Conservation (phyloP, 2,329 filamentous ascomycete genomes). For the Venturia pyrina region DNA sequence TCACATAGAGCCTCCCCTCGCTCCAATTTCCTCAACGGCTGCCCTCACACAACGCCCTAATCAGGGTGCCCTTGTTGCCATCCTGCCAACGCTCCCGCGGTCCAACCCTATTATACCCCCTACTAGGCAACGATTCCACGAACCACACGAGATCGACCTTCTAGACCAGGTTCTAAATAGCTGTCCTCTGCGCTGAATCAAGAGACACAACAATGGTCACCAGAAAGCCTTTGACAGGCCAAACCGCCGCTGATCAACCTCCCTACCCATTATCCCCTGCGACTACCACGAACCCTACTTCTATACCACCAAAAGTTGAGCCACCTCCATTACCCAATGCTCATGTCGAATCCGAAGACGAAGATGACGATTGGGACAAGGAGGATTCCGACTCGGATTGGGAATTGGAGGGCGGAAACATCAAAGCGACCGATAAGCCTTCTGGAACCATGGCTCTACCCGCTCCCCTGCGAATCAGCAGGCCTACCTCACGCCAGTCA, state of each 20-base stretch:
- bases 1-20: not conserved
- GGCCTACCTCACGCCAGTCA: constrained; percentile 8
- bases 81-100: not conserved
- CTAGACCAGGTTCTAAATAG: not conserved
- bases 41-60: not conserved
- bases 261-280: constrained; percentile 2
- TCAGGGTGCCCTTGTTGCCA: not conserved
- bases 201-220: constrained; percentile 4
- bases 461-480: constrained; percentile 10
- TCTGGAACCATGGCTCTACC: not conserved
- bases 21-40: not conserved
- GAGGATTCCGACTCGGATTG: constrained; percentile 14
- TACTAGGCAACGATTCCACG: not conserved
- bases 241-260: not conserved
- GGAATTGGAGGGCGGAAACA: constrained; percentile 18
- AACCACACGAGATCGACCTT: not conserved
- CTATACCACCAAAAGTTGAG: not conserved
- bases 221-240: constrained; percentile 3
- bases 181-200: not conserved
- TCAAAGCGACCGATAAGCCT: constrained; percentile 8
- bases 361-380: constrained; percentile 15
- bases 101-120: not conserved
- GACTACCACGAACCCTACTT: not conserved
- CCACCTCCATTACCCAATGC: not conserved
- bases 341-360: not conserved